Evolutionary conservation across 1,284 basidiomycete species (phyloP), one percentile per base, ranked within the genome.

Genomic region (Pisolithus thermaeus): DNA sequence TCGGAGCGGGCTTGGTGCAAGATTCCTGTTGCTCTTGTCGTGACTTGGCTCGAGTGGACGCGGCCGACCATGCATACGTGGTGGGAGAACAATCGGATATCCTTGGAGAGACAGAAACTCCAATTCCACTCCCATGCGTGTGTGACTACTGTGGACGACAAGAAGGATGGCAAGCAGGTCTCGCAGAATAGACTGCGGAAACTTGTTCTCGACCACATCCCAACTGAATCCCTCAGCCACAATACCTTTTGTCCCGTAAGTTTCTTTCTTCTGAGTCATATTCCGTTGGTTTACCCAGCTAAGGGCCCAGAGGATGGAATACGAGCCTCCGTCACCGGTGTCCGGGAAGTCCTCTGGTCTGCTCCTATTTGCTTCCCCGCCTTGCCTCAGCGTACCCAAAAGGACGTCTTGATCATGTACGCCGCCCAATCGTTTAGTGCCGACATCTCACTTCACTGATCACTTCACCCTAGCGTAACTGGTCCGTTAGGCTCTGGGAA

Each of bases 81-180:
- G 62, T 62, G 61, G 59, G 25, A 45, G 6, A 28, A 50, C 22
- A 61, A 39, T 22, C 23, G 48, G 22, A 38, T 2, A 2, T 49
- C 36, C 36, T 35, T 60, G 42, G 50, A 23, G 18, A 27, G 50
- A 35, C 38, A 59, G 16, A 53, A 55, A 11, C 58, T 65, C 44
- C 50, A 58, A 30, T 38, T 63, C 46, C 58, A 61, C 38, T 51
- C 49, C 9, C 61, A 63, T 46, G 62, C 61, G 9, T 65, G 62
- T 46, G 44, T 63, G 25, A 35, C 56, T 23, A 28, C 51, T 47
- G 30, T 62, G n/a, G 27, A 6, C 4, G n/a, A 42, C 4, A 12
- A 18, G 25, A 49, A 28, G 6, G 47, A 62, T 35, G 11, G 32
- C 30, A 47, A 18, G 22, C 53, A 51, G 20, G 30, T 46, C 5